Base-by-base conservation (phyloP, 768 basidiomycete species). In the Ephemerocybe angulata region DNA sequence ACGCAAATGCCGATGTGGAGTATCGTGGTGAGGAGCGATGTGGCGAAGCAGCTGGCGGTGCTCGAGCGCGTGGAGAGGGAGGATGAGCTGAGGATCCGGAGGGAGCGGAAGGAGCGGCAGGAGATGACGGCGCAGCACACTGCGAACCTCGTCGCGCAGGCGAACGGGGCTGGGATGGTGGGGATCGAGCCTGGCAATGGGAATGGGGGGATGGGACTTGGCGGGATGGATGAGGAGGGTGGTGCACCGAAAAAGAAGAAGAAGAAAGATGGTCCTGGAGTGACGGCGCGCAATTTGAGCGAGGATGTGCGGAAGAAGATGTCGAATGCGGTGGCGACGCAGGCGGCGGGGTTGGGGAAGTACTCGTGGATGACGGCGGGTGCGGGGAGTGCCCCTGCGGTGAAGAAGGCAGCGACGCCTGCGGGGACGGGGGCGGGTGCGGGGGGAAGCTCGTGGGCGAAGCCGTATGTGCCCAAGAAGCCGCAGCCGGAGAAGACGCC, bases 241-340 rank as follows among this genome's bases (percentile, higher is more conserved):
- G 82, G 80, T 4, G 81, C 76, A 31, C 80, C 79, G 48, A 85
- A 86, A 72, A 90, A 88, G 73, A 90, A 90, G 71, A 82, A 87
- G 69, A 91, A 90, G 67, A 86, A 87, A 65, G 90, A 91, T 29
- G 88, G 88, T 0, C 89, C 90, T 0, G 88, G 90, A 11, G 87
- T 91, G 11, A 89, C 88, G 0, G 90, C 91, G 52, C 76, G 88
- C 54, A 93, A 93, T 65, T 91, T 95, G 89, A 87, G 86, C 4
- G 93, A 93, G 69, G 93, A 94, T 62, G 88, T 92, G 62, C 76
- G 86, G 60, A 95, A 95, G 78, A 93, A 91, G 67, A 85, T 94
- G 85, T 88, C 87, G 30, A 93, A 96, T 67, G 88, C 88, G 22
- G 88, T 90, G 5, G 93, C 93, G 22, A 87, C 85, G 60, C 90